Evolutionary conservation across 2,329 filamentous ascomycete genomes (phyloP).

Genomic region (Colletotrichum paranaense): DNA sequence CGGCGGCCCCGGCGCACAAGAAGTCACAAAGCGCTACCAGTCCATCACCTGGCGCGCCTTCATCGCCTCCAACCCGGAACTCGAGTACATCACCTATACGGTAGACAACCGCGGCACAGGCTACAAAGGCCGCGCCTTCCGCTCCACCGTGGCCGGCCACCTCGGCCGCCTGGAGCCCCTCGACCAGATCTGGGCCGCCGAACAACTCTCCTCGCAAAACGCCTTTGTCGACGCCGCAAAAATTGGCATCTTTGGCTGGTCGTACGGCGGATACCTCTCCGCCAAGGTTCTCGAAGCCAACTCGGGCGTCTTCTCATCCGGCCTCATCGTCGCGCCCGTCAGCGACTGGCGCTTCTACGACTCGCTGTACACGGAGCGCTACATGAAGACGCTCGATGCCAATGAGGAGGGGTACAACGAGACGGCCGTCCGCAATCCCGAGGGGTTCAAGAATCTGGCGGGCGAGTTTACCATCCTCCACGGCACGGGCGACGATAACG

Average conservation of each 20-base stretch:
- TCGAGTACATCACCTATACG: conserved; percentile 75
- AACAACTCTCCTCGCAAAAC: conserved; percentile 61
- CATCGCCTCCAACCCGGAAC: conserved; percentile 74
- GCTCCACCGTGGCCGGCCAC: conserved; percentile 65
- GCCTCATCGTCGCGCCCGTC: conserved; percentile 73
- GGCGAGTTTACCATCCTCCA: conserved; percentile 74
- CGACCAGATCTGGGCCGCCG: conserved; percentile 76
- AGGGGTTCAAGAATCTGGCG: conserved; percentile 71
- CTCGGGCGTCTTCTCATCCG: conserved; percentile 71
- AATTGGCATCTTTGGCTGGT: conserved; percentile 77
- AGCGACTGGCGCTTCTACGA: conserved; percentile 79
- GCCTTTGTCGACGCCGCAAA: conserved; percentile 67
- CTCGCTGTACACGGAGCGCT: conserved; percentile 77
- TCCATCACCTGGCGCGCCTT: conserved; percentile 70
- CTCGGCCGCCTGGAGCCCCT: conserved; percentile 72
- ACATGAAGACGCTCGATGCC: conserved; percentile 71
- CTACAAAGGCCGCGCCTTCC: conserved; percentile 72
- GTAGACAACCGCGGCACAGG: conserved; percentile 78
- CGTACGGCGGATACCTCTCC: conserved; percentile 74
- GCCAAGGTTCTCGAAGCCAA: conserved; percentile 74
- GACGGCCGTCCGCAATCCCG: conserved; percentile 66
- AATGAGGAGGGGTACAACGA: conserved; percentile 71
- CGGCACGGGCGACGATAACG: conserved; percentile 77
- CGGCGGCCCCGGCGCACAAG: conserved; percentile 73
- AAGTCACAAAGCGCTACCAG: conserved; percentile 68